These are phyloP conservation scores for Ceratocystis eucalypticola DNA, from an alignment of 2,329 filamentous ascomycete genomes.

Conservation along the genomic window DNA sequence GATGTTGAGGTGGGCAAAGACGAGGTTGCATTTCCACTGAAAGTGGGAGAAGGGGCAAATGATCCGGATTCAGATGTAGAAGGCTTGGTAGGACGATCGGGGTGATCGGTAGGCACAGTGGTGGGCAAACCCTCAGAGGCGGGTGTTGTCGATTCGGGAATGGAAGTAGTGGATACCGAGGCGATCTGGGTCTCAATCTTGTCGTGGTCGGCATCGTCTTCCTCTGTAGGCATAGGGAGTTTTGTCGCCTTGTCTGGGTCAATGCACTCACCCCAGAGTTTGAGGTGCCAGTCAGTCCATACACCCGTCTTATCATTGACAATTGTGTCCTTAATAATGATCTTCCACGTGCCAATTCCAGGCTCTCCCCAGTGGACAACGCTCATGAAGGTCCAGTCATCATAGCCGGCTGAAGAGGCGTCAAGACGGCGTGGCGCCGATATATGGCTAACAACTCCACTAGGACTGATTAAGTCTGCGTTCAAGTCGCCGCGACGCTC, in stretches of 20 bases:
- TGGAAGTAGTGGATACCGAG: constrained; percentile 29
- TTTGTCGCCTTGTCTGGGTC: constrained; percentile 59
- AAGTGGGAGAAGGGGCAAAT: constrained; percentile 35
- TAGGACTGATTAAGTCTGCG: constrained; percentile 78
- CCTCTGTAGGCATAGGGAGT: constrained; percentile 67
- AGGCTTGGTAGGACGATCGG: constrained; percentile 46
- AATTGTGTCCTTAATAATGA: constrained; percentile 73
- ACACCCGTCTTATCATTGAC: constrained; percentile 64
- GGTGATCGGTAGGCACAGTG: constrained; percentile 45
- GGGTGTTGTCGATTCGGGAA: constrained; percentile 46
- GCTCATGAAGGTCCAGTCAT: constrained; percentile 98
- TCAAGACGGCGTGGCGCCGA: constrained; percentile 63
- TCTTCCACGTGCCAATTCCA: constrained; percentile 78
- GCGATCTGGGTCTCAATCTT: constrained; percentile 46
- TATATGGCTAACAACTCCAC: constrained; percentile 69
- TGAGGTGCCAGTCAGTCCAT: constrained; percentile 85
- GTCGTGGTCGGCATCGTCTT: constrained; percentile 74
- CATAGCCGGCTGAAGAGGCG: constrained; percentile 53
- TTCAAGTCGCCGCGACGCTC: constrained; percentile 78
- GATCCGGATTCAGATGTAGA: constrained; percentile 22
- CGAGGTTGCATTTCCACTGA: constrained; percentile 28
- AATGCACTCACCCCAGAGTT: constrained; percentile 82
- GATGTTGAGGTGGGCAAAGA: constrained; percentile 21
- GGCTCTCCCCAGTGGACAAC: constrained; percentile 93
- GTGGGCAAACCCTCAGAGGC: constrained; percentile 31